Evolutionary conservation across 1,284 basidiomycete species (phyloP), one percentile per base, ranked within the genome.

Genomic region (Meripilus lineatus): DNA sequence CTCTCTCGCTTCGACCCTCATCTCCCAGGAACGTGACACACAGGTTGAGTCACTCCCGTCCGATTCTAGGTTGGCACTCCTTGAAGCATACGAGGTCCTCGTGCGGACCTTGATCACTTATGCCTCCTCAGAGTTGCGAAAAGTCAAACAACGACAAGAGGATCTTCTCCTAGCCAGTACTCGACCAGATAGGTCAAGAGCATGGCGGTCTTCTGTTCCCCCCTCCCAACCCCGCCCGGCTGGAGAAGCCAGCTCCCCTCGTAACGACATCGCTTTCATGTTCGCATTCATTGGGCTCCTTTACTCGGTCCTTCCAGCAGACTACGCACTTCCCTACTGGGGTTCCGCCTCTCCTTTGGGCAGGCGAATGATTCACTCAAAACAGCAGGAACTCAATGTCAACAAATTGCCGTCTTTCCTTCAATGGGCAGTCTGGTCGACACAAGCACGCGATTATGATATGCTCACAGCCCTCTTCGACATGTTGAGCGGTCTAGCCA

Each of bases 111-210:
- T 89, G 33, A 82, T 96, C 53, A 83, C 79, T 0, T 83, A 86
- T 49, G 85, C 89, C 6, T 89, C 87, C 11, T 85, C 88, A 0
- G 88, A 94, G 60, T 72, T 96, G n/a, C 80, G 89, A 34, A 91
- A 90, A 59, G 84, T 96, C 59, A 91, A 93, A 60, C 90, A 93
- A 56, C 72, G 84, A 32, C 93, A 96, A 60, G 93, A 96, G 63
- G 93, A 96, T 58, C 64, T 85, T 21, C 72, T 84, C 4, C 70
- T 85, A 18, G 81, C 83, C 2, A 77, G 67, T 50, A 76, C 74
- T 37, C 75, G 82, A 32, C 75, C 70, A 15, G 82, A 79, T 56
- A 70, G 79, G 23, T 68, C 74, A 20, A 65, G 79, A 44, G 64
- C 63, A 45, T 68, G 71, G 45, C 75, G 75, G 44, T 77, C 75